These are phyloP conservation scores for Globisporangium cylindrosporum DNA, from an alignment of 352 stramenopile genomes.

Conservation along the genomic window DNA sequence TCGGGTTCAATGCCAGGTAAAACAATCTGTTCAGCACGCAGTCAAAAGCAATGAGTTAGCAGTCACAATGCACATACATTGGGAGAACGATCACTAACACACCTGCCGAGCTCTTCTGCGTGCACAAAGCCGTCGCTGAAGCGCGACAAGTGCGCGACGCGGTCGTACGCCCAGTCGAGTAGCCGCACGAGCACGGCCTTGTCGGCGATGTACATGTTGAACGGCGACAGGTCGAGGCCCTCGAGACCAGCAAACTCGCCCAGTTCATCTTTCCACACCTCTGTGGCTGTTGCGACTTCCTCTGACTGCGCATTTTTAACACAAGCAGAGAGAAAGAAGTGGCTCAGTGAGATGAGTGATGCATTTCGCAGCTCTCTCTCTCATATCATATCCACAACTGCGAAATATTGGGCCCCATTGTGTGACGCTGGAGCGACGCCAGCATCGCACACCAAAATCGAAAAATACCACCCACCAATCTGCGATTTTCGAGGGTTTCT, in stretches of 20 bases:
- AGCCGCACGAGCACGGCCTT: conserved; percentile 43
- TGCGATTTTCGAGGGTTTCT: background rate
- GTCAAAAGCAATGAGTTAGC: background rate
- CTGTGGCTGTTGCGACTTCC: background rate
- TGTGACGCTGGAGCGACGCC: background rate
- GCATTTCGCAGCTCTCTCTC: background rate
- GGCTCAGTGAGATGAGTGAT: background rate
- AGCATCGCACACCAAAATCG: background rate
- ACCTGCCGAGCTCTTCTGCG: conserved; percentile 38
- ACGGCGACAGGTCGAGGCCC: conserved; percentile 48
- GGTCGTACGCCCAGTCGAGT: conserved; percentile 66
- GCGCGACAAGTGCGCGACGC: conserved; percentile 30
- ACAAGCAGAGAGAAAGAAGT: background rate
- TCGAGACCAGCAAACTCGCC: conserved; percentile 33
- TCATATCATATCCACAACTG: background rate
- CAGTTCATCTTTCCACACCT: background rate
- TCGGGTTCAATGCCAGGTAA: conserved; percentile 52
- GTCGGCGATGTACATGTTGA: conserved; percentile 57
- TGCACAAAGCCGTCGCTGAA: conserved; percentile 51
- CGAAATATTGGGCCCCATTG: background rate
- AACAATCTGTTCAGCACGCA: conserved; percentile 33
- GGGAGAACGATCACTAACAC: background rate
- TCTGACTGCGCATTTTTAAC: background rate
- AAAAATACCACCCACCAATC: conserved; percentile 7
- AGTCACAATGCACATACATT: background rate